Conservation (phyloP, 2,329 filamentous ascomycete genomes). For the Phialophora chinensis region DNA sequence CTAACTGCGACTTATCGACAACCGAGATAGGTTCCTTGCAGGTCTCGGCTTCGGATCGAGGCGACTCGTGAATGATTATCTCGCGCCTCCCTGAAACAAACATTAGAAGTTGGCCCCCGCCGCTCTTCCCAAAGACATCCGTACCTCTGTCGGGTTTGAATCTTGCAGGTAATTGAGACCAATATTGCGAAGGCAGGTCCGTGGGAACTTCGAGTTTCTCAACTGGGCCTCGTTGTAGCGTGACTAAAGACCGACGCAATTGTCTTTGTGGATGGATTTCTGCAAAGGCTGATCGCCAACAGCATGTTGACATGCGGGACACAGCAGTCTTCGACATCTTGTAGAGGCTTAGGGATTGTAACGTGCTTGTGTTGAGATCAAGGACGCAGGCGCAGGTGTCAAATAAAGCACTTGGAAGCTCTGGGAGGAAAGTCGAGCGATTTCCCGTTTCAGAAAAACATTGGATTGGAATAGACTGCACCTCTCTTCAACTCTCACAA, state of each 20-base stretch:
- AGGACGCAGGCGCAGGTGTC: not conserved
- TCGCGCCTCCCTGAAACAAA: slow-evolving; percentile 50
- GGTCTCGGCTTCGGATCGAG: slow-evolving; percentile 44
- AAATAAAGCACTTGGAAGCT: not conserved
- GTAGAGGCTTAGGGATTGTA: not conserved
- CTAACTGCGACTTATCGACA: slow-evolving; percentile 72
- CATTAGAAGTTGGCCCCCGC: not conserved
- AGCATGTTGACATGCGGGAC: slow-evolving; percentile 70
- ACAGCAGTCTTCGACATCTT: slow-evolving; percentile 65
- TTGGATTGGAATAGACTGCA: not conserved
- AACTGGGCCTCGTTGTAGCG: slow-evolving; percentile 53
- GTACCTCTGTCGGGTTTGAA: slow-evolving; percentile 49
- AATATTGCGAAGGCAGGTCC: slow-evolving; percentile 50
- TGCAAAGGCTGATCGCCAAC: slow-evolving; percentile 70
- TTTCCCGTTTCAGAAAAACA: slow-evolving; percentile 5
- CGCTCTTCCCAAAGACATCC: slow-evolving; percentile 1
- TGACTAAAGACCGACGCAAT: slow-evolving; percentile 57
- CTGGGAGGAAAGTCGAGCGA: slow-evolving; percentile 18
- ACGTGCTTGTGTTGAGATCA: not conserved
- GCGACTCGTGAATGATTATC: slow-evolving; percentile 61
- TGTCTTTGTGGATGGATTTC: slow-evolving; percentile 60
- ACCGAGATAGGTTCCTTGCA: slow-evolving; percentile 69
- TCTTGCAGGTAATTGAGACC: slow-evolving; percentile 50
- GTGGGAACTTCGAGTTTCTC: slow-evolving; percentile 49
- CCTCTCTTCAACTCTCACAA: not conserved